These are phyloP conservation scores for Bimuria novae-zelandiae DNA, from an alignment of 2,329 filamentous ascomycete species.

Conservation along the genomic window DNA sequence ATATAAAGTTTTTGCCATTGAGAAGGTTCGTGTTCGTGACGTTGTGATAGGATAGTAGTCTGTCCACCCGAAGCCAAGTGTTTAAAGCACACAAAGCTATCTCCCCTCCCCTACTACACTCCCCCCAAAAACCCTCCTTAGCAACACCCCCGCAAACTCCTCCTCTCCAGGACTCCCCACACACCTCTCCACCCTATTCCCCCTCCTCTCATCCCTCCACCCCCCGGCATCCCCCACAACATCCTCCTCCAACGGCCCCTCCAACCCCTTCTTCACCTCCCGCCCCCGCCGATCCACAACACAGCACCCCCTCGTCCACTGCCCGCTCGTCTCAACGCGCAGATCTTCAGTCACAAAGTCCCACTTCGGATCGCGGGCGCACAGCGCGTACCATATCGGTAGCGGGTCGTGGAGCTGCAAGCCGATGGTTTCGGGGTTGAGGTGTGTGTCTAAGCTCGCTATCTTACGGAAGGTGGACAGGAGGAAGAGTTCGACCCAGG, in stretches of 20 bases:
- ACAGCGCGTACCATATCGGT: conserved; percentile 45
- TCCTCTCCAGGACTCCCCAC: conserved; percentile 69
- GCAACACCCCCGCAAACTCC: conserved; percentile 67
- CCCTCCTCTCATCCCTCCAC: conserved; percentile 75
- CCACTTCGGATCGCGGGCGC: conserved; percentile 33
- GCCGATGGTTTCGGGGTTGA: conserved; percentile 42
- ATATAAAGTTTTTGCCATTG: too few species aligned
- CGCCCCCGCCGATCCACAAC: conserved; percentile 74
- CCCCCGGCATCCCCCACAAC: conserved; percentile 72
- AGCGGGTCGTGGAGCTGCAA: conserved; percentile 55
- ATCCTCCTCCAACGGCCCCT: conserved; percentile 41
- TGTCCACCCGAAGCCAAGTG: too few species aligned
- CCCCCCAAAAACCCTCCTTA: conserved; percentile 68
- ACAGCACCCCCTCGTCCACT: conserved; percentile 95
- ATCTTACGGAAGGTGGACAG: conserved; percentile 53
- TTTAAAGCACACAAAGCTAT: too few species aligned
- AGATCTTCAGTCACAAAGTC: conserved; percentile 68
- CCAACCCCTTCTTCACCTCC: conserved; percentile 51
- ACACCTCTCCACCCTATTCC: conserved; percentile 81
- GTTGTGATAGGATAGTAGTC: too few species aligned
- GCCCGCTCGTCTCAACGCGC: conserved; percentile 83
- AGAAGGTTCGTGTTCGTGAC: too few species aligned
- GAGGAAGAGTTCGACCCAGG: conserved; percentile 53
- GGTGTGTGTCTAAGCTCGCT: conserved; percentile 44
- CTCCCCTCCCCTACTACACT: too few species aligned